Conservation (phyloP, 208 protist genomes). For the Acanthamoeba comandoni region DNA sequence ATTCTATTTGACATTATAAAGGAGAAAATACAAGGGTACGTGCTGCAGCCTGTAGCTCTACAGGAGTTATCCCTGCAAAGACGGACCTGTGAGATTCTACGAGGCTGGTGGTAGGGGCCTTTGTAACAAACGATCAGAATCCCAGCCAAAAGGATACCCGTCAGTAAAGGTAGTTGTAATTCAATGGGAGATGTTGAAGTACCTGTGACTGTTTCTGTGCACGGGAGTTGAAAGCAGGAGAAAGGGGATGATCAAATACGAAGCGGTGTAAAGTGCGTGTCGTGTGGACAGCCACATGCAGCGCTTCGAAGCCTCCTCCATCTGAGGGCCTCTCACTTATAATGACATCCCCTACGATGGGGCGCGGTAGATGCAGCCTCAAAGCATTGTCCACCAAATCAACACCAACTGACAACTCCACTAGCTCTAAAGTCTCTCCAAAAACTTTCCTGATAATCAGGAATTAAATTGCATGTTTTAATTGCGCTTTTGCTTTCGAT, state of each 20-base stretch:
- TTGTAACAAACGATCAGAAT: too few species aligned
- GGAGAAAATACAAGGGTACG: too few species aligned
- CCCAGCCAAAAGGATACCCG: too few species aligned
- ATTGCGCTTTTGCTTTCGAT: too few species aligned
- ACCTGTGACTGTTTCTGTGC: too few species aligned
- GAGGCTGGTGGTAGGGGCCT: too few species aligned
- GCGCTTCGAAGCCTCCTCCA: not conserved
- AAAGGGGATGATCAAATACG: conserved; percentile 34
- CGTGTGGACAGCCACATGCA: conserved; percentile 61
- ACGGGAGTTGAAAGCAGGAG: not conserved
- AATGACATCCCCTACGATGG: conserved; percentile 58
- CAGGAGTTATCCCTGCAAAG: too few species aligned
- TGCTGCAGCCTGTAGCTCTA: too few species aligned
- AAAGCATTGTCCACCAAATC: conserved; percentile 64
- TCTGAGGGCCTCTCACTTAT: conserved; percentile 33
- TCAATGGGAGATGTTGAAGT: not conserved
- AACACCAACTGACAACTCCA: conserved; percentile 57
- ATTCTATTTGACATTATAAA: too few species aligned
- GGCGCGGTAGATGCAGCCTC: conserved; percentile 37
- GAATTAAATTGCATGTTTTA: too few species aligned
- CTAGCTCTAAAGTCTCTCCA: conserved; percentile 46
- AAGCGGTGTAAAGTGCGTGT: conserved; percentile 73
- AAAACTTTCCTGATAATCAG: not conserved
- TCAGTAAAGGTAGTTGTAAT: too few species aligned
- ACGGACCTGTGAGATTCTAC: too few species aligned